A percentile compares a stretch with the other conserved stretches of the same genome.
These are phyloP conservation scores for Aquanectria penicillioides DNA, from an alignment of 2,329 filamentous ascomycete species.

Conservation along the genomic window DNA sequence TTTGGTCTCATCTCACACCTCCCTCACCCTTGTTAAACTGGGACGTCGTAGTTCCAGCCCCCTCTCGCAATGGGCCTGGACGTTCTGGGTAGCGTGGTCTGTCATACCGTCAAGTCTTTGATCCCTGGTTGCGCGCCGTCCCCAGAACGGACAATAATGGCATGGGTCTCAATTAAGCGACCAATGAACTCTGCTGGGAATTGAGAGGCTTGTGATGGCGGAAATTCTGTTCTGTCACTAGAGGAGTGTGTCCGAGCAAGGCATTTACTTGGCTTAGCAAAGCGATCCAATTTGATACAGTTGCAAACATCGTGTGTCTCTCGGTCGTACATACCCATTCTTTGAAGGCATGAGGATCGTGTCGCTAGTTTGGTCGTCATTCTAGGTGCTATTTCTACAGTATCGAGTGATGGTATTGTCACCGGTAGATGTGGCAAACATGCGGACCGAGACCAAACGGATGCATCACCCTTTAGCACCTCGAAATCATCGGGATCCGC, in stretches of 20 bases:
- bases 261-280: constrained; percentile 5
- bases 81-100: constrained; percentile 17
- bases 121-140: constrained; percentile 23
- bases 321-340: background rate
- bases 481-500: constrained; percentile 6
- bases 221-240: constrained; percentile 16
- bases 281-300: background rate
- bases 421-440: background rate
- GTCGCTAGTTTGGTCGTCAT: background rate
- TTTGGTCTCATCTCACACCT: constrained; percentile 31
- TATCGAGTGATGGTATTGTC: background rate
- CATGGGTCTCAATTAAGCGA: constrained; percentile 22
- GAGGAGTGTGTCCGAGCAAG: constrained; percentile 2
- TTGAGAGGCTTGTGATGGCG: constrained; percentile 21
- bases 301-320: background rate
- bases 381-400: constrained; percentile 1
- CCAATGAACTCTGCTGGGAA: constrained; percentile 21
- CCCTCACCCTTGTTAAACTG: constrained; percentile 20
- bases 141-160: constrained; percentile 21
- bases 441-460: background rate
- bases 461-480: background rate
- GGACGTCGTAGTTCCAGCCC: constrained; percentile 22
- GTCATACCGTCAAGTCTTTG: constrained; percentile 19
- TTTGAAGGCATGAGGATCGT: constrained; percentile 9
- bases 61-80: constrained; percentile 30